Evolutionary conservation across 2,329 filamentous ascomycete genomes (phyloP).

Genomic region (Diaporthe ampelina): DNA sequence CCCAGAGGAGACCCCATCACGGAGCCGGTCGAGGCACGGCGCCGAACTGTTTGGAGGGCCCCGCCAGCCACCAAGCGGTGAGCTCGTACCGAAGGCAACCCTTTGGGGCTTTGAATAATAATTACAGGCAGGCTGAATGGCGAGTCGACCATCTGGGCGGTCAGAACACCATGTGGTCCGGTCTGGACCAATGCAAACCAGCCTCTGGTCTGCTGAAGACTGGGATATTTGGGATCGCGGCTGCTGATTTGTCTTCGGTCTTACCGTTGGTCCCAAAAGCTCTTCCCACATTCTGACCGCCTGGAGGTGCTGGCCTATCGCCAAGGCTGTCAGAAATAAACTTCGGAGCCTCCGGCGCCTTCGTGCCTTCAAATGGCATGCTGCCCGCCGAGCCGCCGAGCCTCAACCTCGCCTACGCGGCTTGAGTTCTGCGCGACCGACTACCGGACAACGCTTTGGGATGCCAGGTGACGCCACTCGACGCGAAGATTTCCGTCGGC

Average conservation of each 20-base stretch:
- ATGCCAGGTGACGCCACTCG: not conserved
- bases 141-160: constrained; percentile 4
- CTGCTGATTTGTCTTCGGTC: constrained; percentile 28
- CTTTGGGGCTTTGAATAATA: not conserved
- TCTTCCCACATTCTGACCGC: constrained; percentile 27
- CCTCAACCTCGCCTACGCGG: not conserved
- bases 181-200: not conserved
- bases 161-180: constrained; percentile 16
- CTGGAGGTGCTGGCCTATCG: not conserved
- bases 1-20: constrained; percentile 5
- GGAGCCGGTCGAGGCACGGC: constrained; percentile 28
- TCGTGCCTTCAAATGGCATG: not conserved
- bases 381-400: constrained; percentile 18
- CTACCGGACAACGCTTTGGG: not conserved
- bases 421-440: not conserved
- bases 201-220: constrained; percentile 9
- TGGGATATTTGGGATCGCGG: not conserved
- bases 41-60: not conserved
- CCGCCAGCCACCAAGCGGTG: constrained; percentile 24
- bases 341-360: constrained; percentile 19
- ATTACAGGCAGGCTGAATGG: not conserved
- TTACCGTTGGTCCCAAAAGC: constrained; percentile 8
- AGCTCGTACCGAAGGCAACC: constrained; percentile 9
- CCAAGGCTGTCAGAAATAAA: constrained; percentile 13
- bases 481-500: not conserved